Evolutionary conservation across 1,284 basidiomycete species (phyloP).

Genomic region (Papiliotrema flavescens): DNA sequence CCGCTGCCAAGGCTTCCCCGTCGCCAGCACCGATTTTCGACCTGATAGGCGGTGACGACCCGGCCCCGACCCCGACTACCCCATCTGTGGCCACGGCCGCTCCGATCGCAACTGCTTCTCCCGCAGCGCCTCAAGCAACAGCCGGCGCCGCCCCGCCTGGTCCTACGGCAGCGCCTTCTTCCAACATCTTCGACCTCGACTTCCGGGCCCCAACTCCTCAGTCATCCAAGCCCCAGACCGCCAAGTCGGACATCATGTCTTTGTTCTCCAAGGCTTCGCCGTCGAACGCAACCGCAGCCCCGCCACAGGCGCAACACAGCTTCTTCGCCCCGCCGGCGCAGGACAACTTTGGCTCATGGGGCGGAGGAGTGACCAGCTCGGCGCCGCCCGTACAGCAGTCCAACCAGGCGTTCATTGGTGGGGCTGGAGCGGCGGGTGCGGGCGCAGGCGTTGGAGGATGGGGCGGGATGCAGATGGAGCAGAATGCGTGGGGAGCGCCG

Average conservation of each 20-base stretch:
- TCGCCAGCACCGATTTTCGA: constrained; percentile 34
- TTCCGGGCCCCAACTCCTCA: constrained; percentile 43
- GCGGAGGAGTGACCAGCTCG: constrained; percentile 33
- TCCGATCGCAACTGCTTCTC: constrained; percentile 15
- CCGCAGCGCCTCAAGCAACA: constrained; percentile 15
- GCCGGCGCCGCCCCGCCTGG: constrained; percentile 19
- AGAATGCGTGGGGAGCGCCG: constrained; percentile 35
- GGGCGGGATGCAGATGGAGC: constrained; percentile 34
- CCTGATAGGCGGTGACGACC: constrained; percentile 32
- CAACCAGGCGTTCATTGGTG: constrained; percentile 17
- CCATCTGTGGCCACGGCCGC: too few species aligned
- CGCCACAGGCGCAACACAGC: constrained; percentile 10
- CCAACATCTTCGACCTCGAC: constrained; percentile 49
- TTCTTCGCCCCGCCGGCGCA: constrained; percentile 20
- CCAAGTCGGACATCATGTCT: constrained; percentile 50
- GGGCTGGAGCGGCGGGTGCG: not conserved
- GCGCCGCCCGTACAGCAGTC: constrained; percentile 20
- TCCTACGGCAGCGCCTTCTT: constrained; percentile 13
- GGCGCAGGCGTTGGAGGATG: constrained; percentile 10
- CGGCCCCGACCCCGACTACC: constrained; percentile 10
- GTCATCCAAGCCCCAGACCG: constrained; percentile 17
- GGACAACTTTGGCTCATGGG: constrained; percentile 34
- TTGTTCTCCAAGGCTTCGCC: constrained; percentile 41
- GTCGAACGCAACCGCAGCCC: constrained; percentile 11
- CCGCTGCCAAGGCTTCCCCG: constrained; percentile 10